Base-by-base conservation (phyloP, 768 basidiomycete species). In the Termitomyces sp. region DNA sequence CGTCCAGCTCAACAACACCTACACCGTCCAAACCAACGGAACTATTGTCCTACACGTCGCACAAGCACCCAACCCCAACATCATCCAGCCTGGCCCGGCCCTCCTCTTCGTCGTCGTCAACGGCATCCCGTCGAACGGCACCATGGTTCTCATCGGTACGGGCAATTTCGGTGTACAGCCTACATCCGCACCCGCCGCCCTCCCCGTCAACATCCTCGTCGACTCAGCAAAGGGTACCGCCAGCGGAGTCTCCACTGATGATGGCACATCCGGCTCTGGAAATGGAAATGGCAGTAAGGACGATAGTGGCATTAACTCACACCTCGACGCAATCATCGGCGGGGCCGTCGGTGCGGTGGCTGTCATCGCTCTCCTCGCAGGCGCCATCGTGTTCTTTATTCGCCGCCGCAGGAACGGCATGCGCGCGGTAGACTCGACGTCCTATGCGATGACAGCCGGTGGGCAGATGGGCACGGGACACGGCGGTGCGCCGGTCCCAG, bases 51-150 rank as follows among this genome's bases (percentile, higher is more conserved):
- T 97, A 3, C 87, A 95, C 69, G 88, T 92, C 46, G 73, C 88
- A 1, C 94, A 95, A 68, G 78, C 84, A 8, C 92, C 92, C 0
- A 93, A 90, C 71, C 76, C 94, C 10, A 88, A 91, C 67, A 64
- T 98, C 65, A 82, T 97, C 76, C 87, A 89, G 64, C 95, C 96
- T 5, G 95, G 95, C 5, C 94, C 95, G 8, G 89, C 83, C 0
- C 76, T 94, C 61, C 59, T 95, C 59, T 97, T 84, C 65, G 89
- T 95, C 58, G 88, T 85, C 36, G 81, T 98, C 60, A 79, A 87
- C 61, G 94, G 92, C 41, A 83, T 97, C 13, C 95, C 94, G 2
- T 87, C 85, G 53, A 87, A 86, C 59, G 94, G 88, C 2, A 81
- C 83, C 12, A 81, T 80, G 69, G 79, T 95, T 55, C 90, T 84